These are phyloP conservation scores for Paraconiothyrium sp. DNA, from an alignment of 2,329 filamentous ascomycete species.

Conservation along the genomic window DNA sequence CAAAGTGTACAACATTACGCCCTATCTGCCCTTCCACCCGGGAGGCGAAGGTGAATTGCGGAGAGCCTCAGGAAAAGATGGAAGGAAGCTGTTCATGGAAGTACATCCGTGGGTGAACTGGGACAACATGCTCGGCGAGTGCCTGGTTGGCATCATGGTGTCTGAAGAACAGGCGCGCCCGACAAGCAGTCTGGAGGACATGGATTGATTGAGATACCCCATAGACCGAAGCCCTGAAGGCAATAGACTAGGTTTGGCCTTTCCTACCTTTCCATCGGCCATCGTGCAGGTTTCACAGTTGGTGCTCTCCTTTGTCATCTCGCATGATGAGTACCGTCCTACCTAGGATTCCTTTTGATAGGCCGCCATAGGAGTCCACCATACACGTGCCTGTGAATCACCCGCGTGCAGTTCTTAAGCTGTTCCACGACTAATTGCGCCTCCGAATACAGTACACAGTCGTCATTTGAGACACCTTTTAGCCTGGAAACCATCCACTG, in stretches of 20 bases:
- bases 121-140: conserved; percentile 71
- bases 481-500: not conserved
- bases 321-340: not conserved
- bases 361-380: not conserved
- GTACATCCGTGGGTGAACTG: conserved; percentile 75
- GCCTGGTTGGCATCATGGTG: conserved; percentile 69
- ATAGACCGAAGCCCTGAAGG: conserved; percentile 20
- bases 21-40: conserved; percentile 90
- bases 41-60: conserved; percentile 83
- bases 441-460: not conserved
- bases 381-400: not conserved
- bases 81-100: conserved; percentile 68
- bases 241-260: conserved; percentile 5
- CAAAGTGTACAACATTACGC: conserved; percentile 92
- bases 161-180: conserved; percentile 58
- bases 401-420: not conserved
- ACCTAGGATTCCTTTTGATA: not conserved
- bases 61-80: conserved; percentile 79
- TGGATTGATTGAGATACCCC: conserved; percentile 61
- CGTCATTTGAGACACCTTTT: not conserved
- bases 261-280: not conserved
- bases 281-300: no score
- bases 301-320: not conserved
- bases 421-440: not conserved
- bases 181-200: conserved; percentile 61